phyloP scores from a whole-genome alignment of 1,284 basidiomycete genomes.

The Trichosporon ovoides region DNA sequence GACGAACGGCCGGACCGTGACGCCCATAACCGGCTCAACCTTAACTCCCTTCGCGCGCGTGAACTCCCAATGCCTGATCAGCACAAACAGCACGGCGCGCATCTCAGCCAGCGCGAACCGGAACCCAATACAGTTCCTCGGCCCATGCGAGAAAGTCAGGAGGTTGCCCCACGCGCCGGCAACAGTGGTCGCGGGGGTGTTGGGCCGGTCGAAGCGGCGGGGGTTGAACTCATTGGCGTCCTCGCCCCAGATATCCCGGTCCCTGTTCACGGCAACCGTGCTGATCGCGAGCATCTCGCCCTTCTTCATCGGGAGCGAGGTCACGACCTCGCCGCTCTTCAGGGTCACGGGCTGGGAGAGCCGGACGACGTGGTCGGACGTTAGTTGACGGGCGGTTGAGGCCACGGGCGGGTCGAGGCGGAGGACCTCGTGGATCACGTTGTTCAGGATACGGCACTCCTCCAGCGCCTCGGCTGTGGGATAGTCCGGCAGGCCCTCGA shows the following conservation, averaged over 20 bases:
- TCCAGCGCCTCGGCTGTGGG: slow-evolving; percentile 34
- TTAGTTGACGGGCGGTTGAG: slow-evolving; percentile 58
- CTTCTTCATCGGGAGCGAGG: slow-evolving; percentile 19
- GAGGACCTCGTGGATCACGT: slow-evolving; percentile 64
- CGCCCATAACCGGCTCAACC: slow-evolving; percentile 26
- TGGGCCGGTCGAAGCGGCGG: slow-evolving; percentile 19
- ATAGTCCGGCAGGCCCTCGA: slow-evolving; percentile 25
- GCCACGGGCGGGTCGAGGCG: slow-evolving; percentile 63
- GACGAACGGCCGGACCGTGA: background rate
- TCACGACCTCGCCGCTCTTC: slow-evolving; percentile 44
- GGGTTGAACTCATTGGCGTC: slow-evolving; percentile 61
- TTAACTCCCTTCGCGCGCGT: slow-evolving; percentile 38
- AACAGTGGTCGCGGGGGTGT: background rate
- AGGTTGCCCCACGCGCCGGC: slow-evolving; percentile 55
- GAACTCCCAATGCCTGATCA: slow-evolving; percentile 58
- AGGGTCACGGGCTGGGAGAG: slow-evolving; percentile 49
- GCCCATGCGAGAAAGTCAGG: slow-evolving; percentile 59
- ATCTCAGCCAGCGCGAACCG: slow-evolving; percentile 64
- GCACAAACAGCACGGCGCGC: slow-evolving; percentile 58
- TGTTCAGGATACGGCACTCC: slow-evolving; percentile 56
- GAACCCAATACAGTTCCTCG: slow-evolving; percentile 56
- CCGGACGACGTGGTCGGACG: slow-evolving; percentile 60
- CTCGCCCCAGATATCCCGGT: slow-evolving; percentile 58
- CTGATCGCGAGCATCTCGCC: background rate
- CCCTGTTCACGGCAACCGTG: background rate